Percentiles rank a stretch among this genome's conserved stretches.
phyloP scores from a whole-genome alignment of 2,329 filamentous ascomycete species.

The Colletotrichum camelliae region DNA sequence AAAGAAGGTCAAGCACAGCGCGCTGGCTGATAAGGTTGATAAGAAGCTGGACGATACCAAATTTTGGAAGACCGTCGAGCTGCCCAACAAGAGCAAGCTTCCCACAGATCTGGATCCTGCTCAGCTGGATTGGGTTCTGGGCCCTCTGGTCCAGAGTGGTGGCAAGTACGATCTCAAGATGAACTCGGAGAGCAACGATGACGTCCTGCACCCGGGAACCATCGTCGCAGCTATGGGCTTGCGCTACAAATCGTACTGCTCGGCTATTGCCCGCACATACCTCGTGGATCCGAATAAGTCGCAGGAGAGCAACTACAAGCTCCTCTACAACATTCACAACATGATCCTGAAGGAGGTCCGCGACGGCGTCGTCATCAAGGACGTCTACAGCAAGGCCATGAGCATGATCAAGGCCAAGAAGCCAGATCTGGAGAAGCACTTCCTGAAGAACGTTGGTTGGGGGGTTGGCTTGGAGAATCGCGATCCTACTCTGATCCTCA shows the following conservation, averaged over 20 bases:
- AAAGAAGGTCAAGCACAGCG: conserved; percentile 93
- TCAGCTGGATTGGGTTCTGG: conserved; percentile 93
- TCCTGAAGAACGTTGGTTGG: conserved; percentile 89
- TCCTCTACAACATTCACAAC: conserved; percentile 84
- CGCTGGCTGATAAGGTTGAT: conserved; percentile 85
- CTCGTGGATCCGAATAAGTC: conserved; percentile 96
- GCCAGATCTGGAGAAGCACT: conserved; percentile 93
- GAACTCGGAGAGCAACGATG: conserved; percentile 78
- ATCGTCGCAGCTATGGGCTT: conserved; percentile 93
- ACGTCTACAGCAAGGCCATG: conserved; percentile 89
- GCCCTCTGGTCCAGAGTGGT: conserved; percentile 91
- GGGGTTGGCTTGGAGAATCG: conserved; percentile 93
- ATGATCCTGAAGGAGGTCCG: conserved; percentile 89
- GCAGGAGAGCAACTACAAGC: conserved; percentile 93
- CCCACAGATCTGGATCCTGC: conserved; percentile 85
- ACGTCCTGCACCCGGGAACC: conserved; percentile 85
- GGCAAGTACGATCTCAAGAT: conserved; percentile 93
- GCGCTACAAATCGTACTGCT: conserved; percentile 95
- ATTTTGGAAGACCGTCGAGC: conserved; percentile 84
- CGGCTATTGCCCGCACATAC: conserved; percentile 90
- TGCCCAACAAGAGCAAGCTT: conserved; percentile 75
- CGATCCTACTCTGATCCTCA: conserved; percentile 83
- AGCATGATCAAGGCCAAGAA: conserved; percentile 85
- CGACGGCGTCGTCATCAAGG: conserved; percentile 85
- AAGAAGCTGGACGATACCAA: conserved; percentile 91